Evolutionary conservation across 306 rosid species (phyloP), one percentile per base, ranked within the genome.

Genomic region (Lotus japonicus): DNA sequence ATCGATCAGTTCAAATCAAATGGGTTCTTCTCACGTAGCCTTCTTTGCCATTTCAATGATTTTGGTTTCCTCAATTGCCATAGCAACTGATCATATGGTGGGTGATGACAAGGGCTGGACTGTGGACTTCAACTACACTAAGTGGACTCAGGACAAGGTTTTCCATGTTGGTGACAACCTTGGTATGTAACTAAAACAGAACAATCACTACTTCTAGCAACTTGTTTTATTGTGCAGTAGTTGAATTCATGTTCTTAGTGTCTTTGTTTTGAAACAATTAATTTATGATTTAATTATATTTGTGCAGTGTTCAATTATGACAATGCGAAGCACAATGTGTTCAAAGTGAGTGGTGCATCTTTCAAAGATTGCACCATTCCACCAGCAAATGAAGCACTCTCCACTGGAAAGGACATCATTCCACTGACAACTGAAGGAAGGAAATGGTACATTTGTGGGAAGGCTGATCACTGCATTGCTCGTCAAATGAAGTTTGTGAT

Each of bases 71-170:
- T 64, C 82, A 1, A 28, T 73, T 15, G 82, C 73, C 0, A 44
- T 55, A 58, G 87, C 87, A 3, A 23, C 53, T 44, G 87, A 76
- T 33, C 16, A 36, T 68, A 0, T 19, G 1, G 87, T 83, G 6
- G 84, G 87, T 43, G 87, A 58, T 36, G 61, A 58, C 1, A 46
- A 49, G 7, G 84, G 84, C 10, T 83, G 87, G 87, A 58, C 41
- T 2, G 3, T n/a, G 15, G 41, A 54, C 12, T 51, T 62, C 15
- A 21, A 79, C 69, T 79, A 76, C 51, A 1, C 58, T 17, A 15
- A 11, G 1, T 83, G 84, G 84, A 65, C 87, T 9, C 11, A 68
- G n/a, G 82, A 16, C 44, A 79, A 73, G 49, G 67, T 52, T 17
- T 79, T 83, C 33, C 66, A 0, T 6, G 78, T 80, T 36, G 84